Base-by-base conservation (phyloP, 805 yeast genomes). In the Zygosaccharomyces gambellarensis region DNA sequence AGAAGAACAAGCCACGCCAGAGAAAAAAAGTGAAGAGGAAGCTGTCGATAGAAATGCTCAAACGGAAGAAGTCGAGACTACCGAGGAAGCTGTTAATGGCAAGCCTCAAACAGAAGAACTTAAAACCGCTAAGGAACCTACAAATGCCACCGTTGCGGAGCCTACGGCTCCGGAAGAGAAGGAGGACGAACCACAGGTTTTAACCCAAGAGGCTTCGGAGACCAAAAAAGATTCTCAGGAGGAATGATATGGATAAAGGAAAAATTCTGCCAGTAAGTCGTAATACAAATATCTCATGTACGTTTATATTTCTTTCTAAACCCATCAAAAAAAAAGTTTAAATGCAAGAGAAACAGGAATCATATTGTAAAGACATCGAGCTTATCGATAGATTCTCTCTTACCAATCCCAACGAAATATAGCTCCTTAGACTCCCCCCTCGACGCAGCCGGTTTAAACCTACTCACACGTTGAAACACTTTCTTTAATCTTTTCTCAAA, bases 401-500 rank as follows among this genome's bases (percentile, higher is more conserved):
- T 79, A 12, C 73, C 71, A n/a, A 78, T 59, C 8, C 87, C 88
- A 2, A 94, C 78, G 55, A 92, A 82, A 64, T 89, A 94, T 61
- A 83, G 77, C 65, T 94, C 99, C 50, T 82, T 79, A 53, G 95
- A 88, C 58, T 85, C 95, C 14, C 72, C 68, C 45, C 97, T 73
- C 27, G 90, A 82, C 0, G 97, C 89, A 8, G 71, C 73, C 0
- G 99, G 99, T 63, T 94, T 94, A 59, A 77, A 81, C 47, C 87
- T 72, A 45, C 70, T 65, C 0, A 90, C 97, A 44, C 70, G 75
- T 2, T 70, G 68, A 66, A 94, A 94, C 14, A 79, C 79, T 42
- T 66, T 68, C 29, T 71, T 69, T 52, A 92, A 68, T 57, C 87
- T 71, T 14, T 68, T 61, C 56, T 86, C 86, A n/a, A 92, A 71